A percentile compares a stretch with the other conserved stretches of the same genome.
Conservation (phyloP, 2,329 filamentous ascomycete species). For the Xylariaceae sp. region DNA sequence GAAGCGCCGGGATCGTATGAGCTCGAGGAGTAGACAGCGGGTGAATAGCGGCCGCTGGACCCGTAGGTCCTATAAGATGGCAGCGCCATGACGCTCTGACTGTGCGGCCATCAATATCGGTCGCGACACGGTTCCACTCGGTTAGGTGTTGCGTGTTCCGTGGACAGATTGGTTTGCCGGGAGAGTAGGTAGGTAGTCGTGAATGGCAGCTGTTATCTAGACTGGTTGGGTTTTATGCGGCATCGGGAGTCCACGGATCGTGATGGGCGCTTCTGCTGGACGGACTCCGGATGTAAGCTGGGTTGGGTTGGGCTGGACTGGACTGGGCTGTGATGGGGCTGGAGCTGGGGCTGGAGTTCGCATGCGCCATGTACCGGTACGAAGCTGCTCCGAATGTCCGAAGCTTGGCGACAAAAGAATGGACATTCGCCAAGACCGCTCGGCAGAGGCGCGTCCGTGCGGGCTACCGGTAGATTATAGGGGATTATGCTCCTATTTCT, state of each 20-base stretch:
- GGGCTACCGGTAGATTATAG: too few relatives aligned
- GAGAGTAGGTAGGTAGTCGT: too few relatives aligned
- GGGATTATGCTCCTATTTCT: too few relatives aligned
- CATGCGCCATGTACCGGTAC: too few relatives aligned
- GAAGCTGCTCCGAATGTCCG: too few relatives aligned
- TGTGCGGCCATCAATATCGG: slow-evolving; percentile 28
- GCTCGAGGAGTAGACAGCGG: slow-evolving; percentile 19
- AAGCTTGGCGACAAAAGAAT: too few relatives aligned
- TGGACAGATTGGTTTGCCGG: neutral
- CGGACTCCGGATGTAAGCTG: neutral
- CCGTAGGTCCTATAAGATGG: slow-evolving; percentile 37
- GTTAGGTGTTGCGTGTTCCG: neutral
- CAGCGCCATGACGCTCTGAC: slow-evolving; percentile 34
- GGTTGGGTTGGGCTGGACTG: slow-evolving; percentile 6
- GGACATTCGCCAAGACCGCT: too few relatives aligned
- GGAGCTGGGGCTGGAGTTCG: neutral
- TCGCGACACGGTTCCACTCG: neutral
- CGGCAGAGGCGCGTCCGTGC: too few relatives aligned
- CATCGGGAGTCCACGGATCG: neutral
- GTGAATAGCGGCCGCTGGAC: slow-evolving; percentile 16
- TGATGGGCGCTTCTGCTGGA: neutral
- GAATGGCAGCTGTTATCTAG: neutral
- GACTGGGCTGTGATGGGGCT: neutral
- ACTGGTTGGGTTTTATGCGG: neutral
- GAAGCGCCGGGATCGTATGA: slow-evolving; percentile 32